Conservation (phyloP, 2,329 filamentous ascomycete genomes). For the Bipolaris victoriae region DNA sequence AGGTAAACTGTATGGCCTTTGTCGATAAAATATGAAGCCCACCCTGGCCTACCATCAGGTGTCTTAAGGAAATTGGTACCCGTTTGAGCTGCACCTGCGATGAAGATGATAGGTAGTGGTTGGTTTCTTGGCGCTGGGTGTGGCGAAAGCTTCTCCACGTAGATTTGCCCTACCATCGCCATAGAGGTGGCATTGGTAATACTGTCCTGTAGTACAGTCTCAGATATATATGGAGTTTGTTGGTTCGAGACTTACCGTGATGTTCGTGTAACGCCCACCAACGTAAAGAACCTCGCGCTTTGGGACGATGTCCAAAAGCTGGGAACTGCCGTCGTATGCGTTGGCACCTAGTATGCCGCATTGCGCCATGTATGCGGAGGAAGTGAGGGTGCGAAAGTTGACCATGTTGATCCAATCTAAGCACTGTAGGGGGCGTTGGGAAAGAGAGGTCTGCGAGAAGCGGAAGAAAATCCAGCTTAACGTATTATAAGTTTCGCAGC, state of each 20-base stretch:
- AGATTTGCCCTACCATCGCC: slow-evolving; percentile 23
- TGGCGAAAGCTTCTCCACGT: slow-evolving; percentile 22
- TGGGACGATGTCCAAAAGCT: slow-evolving; percentile 17
- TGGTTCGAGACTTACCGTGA: slow-evolving; percentile 12
- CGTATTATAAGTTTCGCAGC: neutral
- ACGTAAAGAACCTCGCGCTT: slow-evolving; percentile 26
- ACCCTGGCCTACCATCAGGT: slow-evolving; percentile 57
- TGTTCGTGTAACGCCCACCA: slow-evolving; percentile 22
- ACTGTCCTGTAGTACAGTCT: slow-evolving; percentile 8
- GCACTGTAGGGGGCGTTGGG: neutral
- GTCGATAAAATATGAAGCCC: slow-evolving; percentile 56
- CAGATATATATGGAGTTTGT: neutral
- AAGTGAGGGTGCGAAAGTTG: slow-evolving; percentile 16
- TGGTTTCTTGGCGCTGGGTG: neutral
- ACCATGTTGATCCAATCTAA: slow-evolving; percentile 12
- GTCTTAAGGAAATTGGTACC: slow-evolving; percentile 47
- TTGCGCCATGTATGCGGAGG: slow-evolving; percentile 15
- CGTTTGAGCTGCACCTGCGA: slow-evolving; percentile 24
- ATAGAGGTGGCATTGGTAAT: slow-evolving; percentile 9
- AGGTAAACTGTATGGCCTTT: slow-evolving; percentile 57
- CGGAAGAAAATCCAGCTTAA: neutral
- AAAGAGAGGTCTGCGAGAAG: neutral
- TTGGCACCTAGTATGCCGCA: slow-evolving; percentile 10
- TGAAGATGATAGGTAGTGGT: slow-evolving; percentile 16
- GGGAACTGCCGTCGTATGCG: slow-evolving; percentile 16